Evolutionary conservation across 1,139 yeast species (phyloP).

Genomic region (Hansenula lynferdii): DNA sequence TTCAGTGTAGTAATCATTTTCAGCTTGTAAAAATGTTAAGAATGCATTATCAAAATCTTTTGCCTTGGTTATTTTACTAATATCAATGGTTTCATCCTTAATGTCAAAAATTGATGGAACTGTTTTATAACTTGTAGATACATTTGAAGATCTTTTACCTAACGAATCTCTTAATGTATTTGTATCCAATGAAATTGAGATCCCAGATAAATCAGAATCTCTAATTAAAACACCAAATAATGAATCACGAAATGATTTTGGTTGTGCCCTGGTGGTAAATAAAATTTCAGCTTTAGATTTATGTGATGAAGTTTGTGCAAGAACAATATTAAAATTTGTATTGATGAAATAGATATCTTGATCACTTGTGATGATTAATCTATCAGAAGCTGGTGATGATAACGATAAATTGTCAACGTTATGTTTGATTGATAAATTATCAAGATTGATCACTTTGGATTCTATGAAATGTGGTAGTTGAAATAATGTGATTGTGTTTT

Average conservation of each 20-base stretch:
- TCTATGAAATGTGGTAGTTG: constrained; percentile 28
- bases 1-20: constrained; percentile 51
- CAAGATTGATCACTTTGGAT: constrained; percentile 20
- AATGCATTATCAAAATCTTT: constrained; percentile 24
- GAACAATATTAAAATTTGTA: constrained; percentile 34
- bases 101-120: constrained; percentile 20
- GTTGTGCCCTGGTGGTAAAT: constrained; percentile 5
- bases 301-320: constrained; percentile 28
- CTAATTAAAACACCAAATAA: constrained; percentile 16
- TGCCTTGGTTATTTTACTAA: constrained; percentile 21
- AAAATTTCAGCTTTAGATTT: constrained; percentile 14
- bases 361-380: constrained; percentile 32
- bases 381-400: constrained; percentile 29
- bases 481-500: constrained; percentile 10
- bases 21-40: constrained; percentile 25
- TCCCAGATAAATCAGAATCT: constrained; percentile 18
- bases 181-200: constrained; percentile 58
- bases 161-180: constrained; percentile 70
- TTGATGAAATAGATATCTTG: constrained; percentile 34
- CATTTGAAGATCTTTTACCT: constrained; percentile 45
- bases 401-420: constrained; percentile 7
- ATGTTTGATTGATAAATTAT: constrained; percentile 12
- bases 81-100: constrained; percentile 21
- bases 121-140: constrained; percentile 12
- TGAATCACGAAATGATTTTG: constrained; percentile 3